Evolutionary conservation across 371 early-diverging fungal species (phyloP).

Genomic region (Blakeslea trispora): DNA sequence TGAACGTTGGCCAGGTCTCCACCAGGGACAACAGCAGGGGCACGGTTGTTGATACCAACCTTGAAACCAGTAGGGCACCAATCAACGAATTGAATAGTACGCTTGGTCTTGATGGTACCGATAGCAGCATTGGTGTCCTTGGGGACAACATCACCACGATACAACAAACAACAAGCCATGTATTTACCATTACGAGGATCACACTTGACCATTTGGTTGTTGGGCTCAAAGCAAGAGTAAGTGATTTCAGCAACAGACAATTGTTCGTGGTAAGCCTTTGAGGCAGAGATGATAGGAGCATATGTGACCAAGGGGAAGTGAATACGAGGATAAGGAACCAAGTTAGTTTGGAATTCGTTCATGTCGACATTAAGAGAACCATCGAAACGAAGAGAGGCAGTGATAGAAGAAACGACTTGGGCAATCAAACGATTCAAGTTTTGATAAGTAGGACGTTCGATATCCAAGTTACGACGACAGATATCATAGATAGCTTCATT

Average conservation of each 20-base stretch:
- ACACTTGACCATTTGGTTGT: constrained; percentile 95
- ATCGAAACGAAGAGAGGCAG: constrained; percentile 96
- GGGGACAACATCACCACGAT: constrained; percentile 88
- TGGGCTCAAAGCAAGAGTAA: constrained; percentile 87
- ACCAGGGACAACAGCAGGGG: constrained; percentile 84
- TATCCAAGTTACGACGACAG: constrained; percentile 95
- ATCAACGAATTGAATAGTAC: constrained; percentile 91
- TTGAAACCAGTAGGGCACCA: constrained; percentile 98
- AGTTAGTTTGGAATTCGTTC: constrained; percentile 94
- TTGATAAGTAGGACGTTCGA: constrained; percentile 93
- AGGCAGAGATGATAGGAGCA: constrained; percentile 86
- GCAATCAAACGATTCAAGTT: constrained; percentile 98
- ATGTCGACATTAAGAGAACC: constrained; percentile 94
- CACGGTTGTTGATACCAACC: constrained; percentile 90
- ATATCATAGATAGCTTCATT: constrained; percentile 99
- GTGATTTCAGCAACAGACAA: constrained; percentile 88
- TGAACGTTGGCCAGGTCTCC: constrained; percentile 85
- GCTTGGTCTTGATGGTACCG: constrained; percentile 83
- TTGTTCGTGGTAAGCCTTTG: constrained; percentile 90
- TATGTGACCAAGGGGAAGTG: constrained; percentile 94
- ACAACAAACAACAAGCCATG: constrained; percentile 92
- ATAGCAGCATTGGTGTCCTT: constrained; percentile 88
- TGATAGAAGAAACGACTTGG: constrained; percentile 98
- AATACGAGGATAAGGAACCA: constrained; percentile 94
- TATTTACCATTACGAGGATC: constrained; percentile 93